Conservation (phyloP, 345 rosid species). For the Lepidium aucheri region DNA sequence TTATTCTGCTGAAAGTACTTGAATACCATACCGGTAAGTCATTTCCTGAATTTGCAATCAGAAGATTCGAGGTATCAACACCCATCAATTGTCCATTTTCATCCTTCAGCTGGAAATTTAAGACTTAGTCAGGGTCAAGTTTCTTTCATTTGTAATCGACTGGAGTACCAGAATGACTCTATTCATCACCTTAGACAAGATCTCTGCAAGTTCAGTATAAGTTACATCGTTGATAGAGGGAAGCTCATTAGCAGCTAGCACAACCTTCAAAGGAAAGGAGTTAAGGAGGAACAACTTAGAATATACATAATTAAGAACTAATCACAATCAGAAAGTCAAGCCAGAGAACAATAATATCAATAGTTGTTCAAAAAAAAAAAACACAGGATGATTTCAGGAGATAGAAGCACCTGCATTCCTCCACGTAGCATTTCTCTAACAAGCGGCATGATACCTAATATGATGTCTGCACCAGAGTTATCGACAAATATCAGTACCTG, state of each 20-base stretch:
- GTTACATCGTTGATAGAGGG: conserved; percentile 98
- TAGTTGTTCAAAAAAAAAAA: not conserved
- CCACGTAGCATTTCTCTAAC: conserved; percentile 80
- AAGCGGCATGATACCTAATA: conserved; percentile 90
- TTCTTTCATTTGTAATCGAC: not conserved
- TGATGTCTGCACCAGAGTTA: conserved; percentile 96
- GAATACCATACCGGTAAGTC: conserved; percentile 80
- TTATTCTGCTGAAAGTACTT: not conserved
- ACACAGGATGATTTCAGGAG: not conserved
- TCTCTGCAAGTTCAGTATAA: conserved; percentile 73
- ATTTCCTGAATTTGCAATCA: conserved; percentile 89
- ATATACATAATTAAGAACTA: not conserved
- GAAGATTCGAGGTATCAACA: conserved; percentile 74
- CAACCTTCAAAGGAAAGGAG: conserved; percentile 46
- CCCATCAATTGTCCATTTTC: conserved; percentile 66
- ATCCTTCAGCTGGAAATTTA: conserved; percentile 69
- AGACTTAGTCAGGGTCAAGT: conserved; percentile 25
- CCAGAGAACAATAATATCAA: not conserved
- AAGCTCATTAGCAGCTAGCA: conserved; percentile 93
- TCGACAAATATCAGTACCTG: conserved; percentile 96
- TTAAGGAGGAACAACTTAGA: not conserved
- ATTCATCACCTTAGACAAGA: conserved; percentile 61
- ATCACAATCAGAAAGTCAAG: not conserved
- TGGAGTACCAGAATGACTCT: not conserved
- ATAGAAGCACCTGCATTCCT: conserved; percentile 68